Conservation (phyloP, 73 alveolate genomes). For the Paramecium biaurelia region DNA sequence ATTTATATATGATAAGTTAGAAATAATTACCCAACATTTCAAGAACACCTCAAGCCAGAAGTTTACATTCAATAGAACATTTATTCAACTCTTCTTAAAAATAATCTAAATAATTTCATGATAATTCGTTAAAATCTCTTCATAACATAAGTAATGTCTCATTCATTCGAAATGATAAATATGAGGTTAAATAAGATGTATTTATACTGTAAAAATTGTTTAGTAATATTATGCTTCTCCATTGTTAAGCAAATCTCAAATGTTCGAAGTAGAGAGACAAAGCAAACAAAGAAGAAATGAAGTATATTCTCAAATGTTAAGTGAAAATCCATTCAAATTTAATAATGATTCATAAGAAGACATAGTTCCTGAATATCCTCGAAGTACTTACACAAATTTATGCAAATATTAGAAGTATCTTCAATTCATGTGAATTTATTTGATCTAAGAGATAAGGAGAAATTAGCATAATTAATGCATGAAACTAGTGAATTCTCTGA, state of each 20-base stretch:
- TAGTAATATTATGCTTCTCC: conserved; percentile 45
- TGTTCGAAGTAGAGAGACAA: conserved; percentile 35
- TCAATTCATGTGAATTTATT: not conserved
- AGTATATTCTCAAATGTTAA: conserved; percentile 30
- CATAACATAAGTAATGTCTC: conserved; percentile 19
- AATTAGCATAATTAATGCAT: not conserved
- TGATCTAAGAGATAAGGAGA: conserved; percentile 17
- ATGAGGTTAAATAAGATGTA: not conserved
- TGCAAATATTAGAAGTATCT: conserved; percentile 23
- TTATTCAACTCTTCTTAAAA: not conserved
- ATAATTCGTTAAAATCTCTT: conserved; percentile 1
- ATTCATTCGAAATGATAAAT: conserved; percentile 25
- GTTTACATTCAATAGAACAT: not conserved
- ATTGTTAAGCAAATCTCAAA: not conserved
- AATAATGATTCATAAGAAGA: not conserved
- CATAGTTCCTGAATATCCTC: not conserved
- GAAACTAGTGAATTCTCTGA: conserved; percentile 35
- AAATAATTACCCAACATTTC: not conserved
- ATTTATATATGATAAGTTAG: not conserved
- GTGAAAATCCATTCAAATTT: conserved; percentile 28
- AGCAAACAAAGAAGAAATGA: conserved; percentile 6
- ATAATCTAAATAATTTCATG: not conserved
- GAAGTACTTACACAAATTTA: not conserved
- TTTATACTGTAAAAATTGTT: not conserved
- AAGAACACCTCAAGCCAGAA: not conserved